phyloP scores from a whole-genome alignment of 345 rosid species.

The Ricinus communis region DNA sequence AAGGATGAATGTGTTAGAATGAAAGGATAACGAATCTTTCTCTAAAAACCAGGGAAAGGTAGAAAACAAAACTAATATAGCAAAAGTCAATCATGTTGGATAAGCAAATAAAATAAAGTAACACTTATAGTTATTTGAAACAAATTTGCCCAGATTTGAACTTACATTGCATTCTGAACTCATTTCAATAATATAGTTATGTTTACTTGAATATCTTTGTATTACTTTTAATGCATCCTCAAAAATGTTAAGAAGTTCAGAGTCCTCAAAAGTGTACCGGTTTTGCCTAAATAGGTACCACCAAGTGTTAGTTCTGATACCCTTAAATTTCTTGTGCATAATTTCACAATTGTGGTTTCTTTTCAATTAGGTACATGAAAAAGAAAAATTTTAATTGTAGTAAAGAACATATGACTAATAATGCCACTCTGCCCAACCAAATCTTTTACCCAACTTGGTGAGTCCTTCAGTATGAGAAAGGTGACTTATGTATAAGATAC shows the following conservation, averaged over 20 bases:
- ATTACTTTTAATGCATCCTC: neutral
- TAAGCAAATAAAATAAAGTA: too few species aligned
- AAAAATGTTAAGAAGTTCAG: neutral
- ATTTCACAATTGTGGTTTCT: neutral
- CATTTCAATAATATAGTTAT: neutral
- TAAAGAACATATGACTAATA: too few species aligned
- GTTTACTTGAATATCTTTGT: neutral
- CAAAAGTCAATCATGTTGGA: neutral
- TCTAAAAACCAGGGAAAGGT: neutral
- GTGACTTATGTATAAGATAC: too few species aligned
- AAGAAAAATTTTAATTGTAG: too few species aligned
- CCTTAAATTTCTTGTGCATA: neutral
- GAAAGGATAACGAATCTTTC: neutral
- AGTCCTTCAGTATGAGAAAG: too few species aligned
- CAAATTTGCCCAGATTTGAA: too few species aligned
- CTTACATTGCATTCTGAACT: neutral
- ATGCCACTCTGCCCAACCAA: too few species aligned
- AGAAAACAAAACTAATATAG: neutral
- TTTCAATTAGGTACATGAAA: neutral
- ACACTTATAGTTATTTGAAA: too few species aligned
- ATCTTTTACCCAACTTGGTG: too few species aligned
- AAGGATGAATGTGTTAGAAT: neutral
- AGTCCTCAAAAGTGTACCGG: neutral
- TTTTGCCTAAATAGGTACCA: neutral
- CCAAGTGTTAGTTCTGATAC: neutral